These are phyloP conservation scores for Pichia thaimueangensis DNA, from an alignment of 805 yeast genomes.

Conservation along the genomic window DNA sequence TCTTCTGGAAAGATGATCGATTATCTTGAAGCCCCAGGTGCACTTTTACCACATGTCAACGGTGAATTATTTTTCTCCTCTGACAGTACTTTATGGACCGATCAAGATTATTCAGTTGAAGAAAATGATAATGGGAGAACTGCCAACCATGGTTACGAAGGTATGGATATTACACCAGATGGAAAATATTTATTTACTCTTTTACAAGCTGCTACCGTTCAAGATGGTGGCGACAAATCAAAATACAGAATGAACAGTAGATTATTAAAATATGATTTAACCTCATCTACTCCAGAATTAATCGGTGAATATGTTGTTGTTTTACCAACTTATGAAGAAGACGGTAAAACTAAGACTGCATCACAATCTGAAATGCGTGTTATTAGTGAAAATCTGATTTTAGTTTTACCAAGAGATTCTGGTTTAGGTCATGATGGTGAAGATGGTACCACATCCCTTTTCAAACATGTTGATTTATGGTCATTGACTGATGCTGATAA, in stretches of 20 bases:
- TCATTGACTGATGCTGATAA: constrained; percentile 26
- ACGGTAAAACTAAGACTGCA: constrained; percentile 25
- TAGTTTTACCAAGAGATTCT: constrained; percentile 29
- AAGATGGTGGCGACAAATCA: constrained; percentile 28
- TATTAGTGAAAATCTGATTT: constrained; percentile 23
- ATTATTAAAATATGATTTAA: constrained; percentile 25
- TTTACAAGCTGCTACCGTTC: constrained; percentile 27
- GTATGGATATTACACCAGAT: constrained; percentile 27
- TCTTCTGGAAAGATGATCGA: constrained; percentile 23
- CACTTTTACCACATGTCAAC: constrained; percentile 25
- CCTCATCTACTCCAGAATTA: constrained; percentile 16
- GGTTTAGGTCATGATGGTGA: constrained; percentile 21
- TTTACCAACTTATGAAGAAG: constrained; percentile 23
- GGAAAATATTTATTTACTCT: constrained; percentile 24
- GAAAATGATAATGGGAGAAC: constrained; percentile 26
- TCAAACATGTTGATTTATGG: constrained; percentile 26
- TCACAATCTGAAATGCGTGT: constrained; percentile 28
- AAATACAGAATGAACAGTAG: constrained; percentile 20
- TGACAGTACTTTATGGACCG: constrained; percentile 25
- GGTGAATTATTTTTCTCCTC: constrained; percentile 23
- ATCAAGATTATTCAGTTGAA: constrained; percentile 18
- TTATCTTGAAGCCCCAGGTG: constrained; percentile 26
- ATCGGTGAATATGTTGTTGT: constrained; percentile 27
- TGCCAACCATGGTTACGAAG: constrained; percentile 30
- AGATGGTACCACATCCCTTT: constrained; percentile 21